These are phyloP conservation scores for Yamadazyma taylorii DNA, from an alignment of 1,139 yeast species.

Conservation along the genomic window DNA sequence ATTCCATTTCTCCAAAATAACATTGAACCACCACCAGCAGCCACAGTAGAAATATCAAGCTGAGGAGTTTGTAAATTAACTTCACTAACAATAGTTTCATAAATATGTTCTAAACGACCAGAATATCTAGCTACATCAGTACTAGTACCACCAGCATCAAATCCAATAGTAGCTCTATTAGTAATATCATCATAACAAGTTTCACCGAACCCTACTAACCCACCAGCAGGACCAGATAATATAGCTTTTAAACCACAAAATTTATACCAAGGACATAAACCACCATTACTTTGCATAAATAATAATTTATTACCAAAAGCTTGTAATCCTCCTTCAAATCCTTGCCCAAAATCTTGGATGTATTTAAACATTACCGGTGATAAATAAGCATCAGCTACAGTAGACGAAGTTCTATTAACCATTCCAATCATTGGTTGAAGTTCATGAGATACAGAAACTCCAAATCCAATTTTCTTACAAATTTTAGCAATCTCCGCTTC, in stretches of 20 bases:
- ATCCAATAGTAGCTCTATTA: constrained; percentile 43
- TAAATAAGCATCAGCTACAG: constrained; percentile 47
- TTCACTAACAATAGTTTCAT: constrained; percentile 45
- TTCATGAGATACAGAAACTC: constrained; percentile 41
- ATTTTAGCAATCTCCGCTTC: constrained; percentile 37
- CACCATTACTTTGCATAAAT: constrained; percentile 52
- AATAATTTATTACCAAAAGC: constrained; percentile 44
- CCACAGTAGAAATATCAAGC: constrained; percentile 47
- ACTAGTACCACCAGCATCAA: constrained; percentile 50
- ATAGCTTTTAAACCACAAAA: constrained; percentile 50
- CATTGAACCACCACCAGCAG: constrained; percentile 51
- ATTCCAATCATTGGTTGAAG: constrained; percentile 48
- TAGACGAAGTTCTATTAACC: constrained; percentile 44
- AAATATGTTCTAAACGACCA: constrained; percentile 42
- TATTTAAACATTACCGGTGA: constrained; percentile 39
- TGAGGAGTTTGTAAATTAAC: constrained; percentile 47
- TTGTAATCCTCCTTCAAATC: constrained; percentile 45
- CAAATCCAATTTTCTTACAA: constrained; percentile 36
- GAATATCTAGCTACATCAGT: constrained; percentile 47
- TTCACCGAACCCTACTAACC: constrained; percentile 50
- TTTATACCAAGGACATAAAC: constrained; percentile 49
- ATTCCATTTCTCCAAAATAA: constrained; percentile 46
- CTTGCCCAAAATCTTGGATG: constrained; percentile 37
- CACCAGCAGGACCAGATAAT: constrained; percentile 53
- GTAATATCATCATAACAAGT: constrained; percentile 38